Evolutionary conservation across 2,329 filamentous ascomycete genomes (phyloP).

Genomic region (Dissoconium aciculare): DNA sequence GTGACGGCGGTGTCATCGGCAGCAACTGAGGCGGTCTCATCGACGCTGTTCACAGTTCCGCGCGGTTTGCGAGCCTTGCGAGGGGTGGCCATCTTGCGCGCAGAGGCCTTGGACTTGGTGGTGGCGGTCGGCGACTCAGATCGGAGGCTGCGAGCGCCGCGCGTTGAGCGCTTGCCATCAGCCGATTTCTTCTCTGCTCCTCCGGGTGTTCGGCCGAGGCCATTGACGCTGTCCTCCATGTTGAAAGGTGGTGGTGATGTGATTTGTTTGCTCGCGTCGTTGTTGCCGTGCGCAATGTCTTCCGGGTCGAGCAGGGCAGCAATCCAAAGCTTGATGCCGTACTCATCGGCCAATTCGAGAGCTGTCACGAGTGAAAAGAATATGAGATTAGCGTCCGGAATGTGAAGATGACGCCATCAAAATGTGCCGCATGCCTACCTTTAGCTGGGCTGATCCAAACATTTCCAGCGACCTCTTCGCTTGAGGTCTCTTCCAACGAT

Average conservation of each 20-base stretch:
- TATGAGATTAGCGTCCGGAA: conserved; percentile 6
- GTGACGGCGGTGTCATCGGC: conserved; percentile 10
- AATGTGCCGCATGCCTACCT: conserved; percentile 31
- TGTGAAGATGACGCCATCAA: conserved; percentile 1
- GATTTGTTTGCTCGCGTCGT: conserved; percentile 52
- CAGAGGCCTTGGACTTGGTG: conserved; percentile 27
- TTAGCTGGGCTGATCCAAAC: conserved; percentile 79
- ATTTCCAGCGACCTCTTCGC: conserved; percentile 88
- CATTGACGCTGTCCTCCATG: conserved; percentile 19
- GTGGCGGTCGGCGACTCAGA: conserved; percentile 42
- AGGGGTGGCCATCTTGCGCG: conserved; percentile 36
- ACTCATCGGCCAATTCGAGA: conserved; percentile 70
- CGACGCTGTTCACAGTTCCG: conserved; percentile 21
- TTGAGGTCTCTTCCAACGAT: conserved; percentile 61
- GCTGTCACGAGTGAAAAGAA: conserved; percentile 40
- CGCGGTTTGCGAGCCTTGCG: conserved; percentile 37
- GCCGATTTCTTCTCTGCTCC: conserved; percentile 9
- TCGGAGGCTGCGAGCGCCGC: conserved; percentile 39
- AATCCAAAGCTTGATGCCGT: conserved; percentile 75
- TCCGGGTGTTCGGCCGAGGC: conserved; percentile 14
- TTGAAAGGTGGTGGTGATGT: conserved; percentile 64
- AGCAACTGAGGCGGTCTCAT: conserved; percentile 16
- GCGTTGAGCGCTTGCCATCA: conserved; percentile 14
- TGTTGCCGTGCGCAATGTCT: conserved; percentile 53
- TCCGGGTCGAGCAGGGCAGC: conserved; percentile 79